Evolutionary conservation across 306 rosid genomes (phyloP).

Genomic region (Benincasa hispida): DNA sequence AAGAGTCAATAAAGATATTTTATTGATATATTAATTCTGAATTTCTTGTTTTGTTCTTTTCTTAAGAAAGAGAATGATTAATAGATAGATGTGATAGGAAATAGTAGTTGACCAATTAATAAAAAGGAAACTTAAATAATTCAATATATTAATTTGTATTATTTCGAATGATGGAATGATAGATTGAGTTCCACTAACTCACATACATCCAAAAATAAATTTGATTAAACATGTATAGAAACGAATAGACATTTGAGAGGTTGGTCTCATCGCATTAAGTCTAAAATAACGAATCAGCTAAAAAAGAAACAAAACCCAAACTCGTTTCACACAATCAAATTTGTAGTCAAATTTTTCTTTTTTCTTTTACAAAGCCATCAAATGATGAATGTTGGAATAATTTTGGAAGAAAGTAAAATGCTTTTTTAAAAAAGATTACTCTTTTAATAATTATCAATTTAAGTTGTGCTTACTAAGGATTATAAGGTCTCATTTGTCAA

Average conservation of each 20-base stretch:
- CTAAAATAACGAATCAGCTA: background rate
- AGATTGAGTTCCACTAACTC: background rate
- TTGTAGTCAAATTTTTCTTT: background rate
- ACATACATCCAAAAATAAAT: background rate
- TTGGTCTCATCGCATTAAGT: background rate
- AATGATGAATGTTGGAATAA: too few species aligned
- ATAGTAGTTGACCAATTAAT: background rate
- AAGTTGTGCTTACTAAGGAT: too few species aligned
- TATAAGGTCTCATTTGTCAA: too few species aligned
- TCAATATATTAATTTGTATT: background rate
- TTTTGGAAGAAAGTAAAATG: too few species aligned
- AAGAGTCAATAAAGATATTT: too few species aligned
- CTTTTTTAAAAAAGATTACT: too few species aligned
- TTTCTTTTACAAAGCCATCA: too few species aligned
- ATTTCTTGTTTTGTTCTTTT: too few species aligned
- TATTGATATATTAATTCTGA: too few species aligned
- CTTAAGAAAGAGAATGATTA: too few species aligned
- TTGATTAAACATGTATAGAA: background rate
- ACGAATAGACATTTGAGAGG: background rate
- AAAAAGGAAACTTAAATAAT: background rate
- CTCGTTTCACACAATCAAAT: background rate
- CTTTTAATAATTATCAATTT: too few species aligned
- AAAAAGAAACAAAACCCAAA: background rate
- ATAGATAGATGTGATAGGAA: background rate
- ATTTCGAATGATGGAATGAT: background rate